Evolutionary conservation across 257 asterid genomes (phyloP).

Genomic region (Solanum peruvianum): DNA sequence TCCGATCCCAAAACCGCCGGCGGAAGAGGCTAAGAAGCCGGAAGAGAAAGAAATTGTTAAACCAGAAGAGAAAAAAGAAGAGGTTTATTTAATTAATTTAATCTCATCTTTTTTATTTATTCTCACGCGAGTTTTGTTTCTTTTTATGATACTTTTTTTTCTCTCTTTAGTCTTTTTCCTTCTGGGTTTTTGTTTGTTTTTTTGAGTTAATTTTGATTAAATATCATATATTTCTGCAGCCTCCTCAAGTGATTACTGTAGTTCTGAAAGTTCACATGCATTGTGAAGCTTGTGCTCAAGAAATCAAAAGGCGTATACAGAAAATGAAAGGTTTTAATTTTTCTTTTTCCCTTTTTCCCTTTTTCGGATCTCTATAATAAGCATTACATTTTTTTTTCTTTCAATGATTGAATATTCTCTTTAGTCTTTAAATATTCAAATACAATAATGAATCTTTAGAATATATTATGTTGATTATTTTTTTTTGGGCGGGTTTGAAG

Average conservation of each 20-base stretch:
- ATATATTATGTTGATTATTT: background rate
- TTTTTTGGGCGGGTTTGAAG: constrained; percentile 7
- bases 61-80: constrained; percentile 56
- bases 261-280: constrained; percentile 88
- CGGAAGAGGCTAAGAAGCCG: constrained; percentile 41
- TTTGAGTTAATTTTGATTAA: background rate
- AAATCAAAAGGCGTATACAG: constrained; percentile 63
- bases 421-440: constrained; percentile 3
- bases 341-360: background rate
- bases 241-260: constrained; percentile 38
- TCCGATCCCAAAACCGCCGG: constrained; percentile 53
- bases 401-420: constrained; percentile 12
- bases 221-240: background rate
- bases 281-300: constrained; percentile 97
- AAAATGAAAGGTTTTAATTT: constrained; percentile 57
- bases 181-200: background rate
- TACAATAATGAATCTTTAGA: background rate
- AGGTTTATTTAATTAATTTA: constrained; percentile 25
- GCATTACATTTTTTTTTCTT: background rate
- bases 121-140: background rate
- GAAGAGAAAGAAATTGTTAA: constrained; percentile 30
- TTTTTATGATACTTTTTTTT: background rate
- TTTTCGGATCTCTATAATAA: constrained; percentile 22
- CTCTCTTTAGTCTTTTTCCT: background rate
- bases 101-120: background rate